These are phyloP conservation scores for Alternaria conjuncta DNA, from an alignment of 2,329 filamentous ascomycete species.

Conservation along the genomic window DNA sequence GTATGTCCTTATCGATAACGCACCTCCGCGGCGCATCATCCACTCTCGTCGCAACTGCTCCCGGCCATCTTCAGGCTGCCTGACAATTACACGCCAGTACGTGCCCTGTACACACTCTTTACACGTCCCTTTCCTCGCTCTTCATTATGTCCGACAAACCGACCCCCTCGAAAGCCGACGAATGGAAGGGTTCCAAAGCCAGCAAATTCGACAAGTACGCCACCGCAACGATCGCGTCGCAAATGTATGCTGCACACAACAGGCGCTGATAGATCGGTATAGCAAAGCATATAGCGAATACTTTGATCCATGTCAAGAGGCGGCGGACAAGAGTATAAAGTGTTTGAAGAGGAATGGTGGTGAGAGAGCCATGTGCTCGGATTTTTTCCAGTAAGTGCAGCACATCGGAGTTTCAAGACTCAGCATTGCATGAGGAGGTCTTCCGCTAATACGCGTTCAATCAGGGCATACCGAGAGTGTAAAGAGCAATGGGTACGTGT, in stretches of 20 bases:
- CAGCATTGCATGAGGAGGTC: neutral
- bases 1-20: constrained; percentile 19
- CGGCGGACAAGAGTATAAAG: constrained; percentile 81
- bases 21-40: constrained; percentile 5
- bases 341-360: constrained; percentile 89
- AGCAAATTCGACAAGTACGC: constrained; percentile 50
- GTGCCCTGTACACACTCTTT: neutral
- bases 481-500: constrained; percentile 88
- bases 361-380: constrained; percentile 85
- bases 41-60: neutral
- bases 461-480: constrained; percentile 88
- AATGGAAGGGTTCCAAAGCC: constrained; percentile 39
- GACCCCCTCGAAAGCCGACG: constrained; percentile 22
- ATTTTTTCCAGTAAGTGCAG: constrained; percentile 83
- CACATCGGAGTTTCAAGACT: neutral
- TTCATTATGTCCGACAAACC: constrained; percentile 15
- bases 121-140: neutral
- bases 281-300: constrained; percentile 91
- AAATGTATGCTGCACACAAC: neutral
- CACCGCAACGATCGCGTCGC: neutral
- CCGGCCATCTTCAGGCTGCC: neutral
- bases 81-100: neutral
- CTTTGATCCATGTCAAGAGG: constrained; percentile 94
- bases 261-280: constrained; percentile 19
- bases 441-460: neutral